phyloP scores from a whole-genome alignment of 1,139 yeast species.

The Pichiaceae sp. region DNA sequence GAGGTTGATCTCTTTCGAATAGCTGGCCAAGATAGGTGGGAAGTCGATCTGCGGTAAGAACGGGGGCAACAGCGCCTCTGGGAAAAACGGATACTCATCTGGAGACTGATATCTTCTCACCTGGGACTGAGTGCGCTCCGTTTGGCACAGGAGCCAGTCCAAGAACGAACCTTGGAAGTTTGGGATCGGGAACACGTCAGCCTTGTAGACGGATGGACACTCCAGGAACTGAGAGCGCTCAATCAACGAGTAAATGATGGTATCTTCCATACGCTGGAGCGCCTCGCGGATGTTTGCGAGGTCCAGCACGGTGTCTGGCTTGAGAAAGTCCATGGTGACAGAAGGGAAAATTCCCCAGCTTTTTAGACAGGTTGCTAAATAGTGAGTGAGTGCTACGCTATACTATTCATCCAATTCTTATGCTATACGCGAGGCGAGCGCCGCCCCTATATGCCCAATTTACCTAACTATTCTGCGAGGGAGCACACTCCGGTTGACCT shows the following conservation, averaged over 20 bases:
- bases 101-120: slow-evolving; percentile 90
- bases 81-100: slow-evolving; percentile 90
- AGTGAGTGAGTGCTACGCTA: no score
- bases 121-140: slow-evolving; percentile 75
- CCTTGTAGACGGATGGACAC: slow-evolving; percentile 67
- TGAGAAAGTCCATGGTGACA: slow-evolving; percentile 66
- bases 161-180: slow-evolving; percentile 73
- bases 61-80: slow-evolving; percentile 53
- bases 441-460: background rate
- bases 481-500: no score
- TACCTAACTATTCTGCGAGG: no score
- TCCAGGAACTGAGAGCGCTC: slow-evolving; percentile 85
- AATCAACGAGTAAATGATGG: slow-evolving; percentile 84
- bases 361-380: no score
- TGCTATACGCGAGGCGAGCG: no score
- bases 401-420: no score
- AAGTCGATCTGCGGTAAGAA: slow-evolving; percentile 73
- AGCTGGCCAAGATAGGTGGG: slow-evolving; percentile 70
- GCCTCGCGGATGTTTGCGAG: slow-evolving; percentile 77
- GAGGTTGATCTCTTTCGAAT: slow-evolving; percentile 67
- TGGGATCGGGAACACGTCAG: slow-evolving; percentile 51
- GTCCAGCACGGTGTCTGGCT: slow-evolving; percentile 76
- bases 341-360: no score
- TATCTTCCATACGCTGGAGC: slow-evolving; percentile 89
- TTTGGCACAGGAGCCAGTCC: slow-evolving; percentile 75